These are phyloP conservation scores for Epicoccum sorghinum DNA, from an alignment of 2,329 filamentous ascomycete genomes.

Conservation along the genomic window DNA sequence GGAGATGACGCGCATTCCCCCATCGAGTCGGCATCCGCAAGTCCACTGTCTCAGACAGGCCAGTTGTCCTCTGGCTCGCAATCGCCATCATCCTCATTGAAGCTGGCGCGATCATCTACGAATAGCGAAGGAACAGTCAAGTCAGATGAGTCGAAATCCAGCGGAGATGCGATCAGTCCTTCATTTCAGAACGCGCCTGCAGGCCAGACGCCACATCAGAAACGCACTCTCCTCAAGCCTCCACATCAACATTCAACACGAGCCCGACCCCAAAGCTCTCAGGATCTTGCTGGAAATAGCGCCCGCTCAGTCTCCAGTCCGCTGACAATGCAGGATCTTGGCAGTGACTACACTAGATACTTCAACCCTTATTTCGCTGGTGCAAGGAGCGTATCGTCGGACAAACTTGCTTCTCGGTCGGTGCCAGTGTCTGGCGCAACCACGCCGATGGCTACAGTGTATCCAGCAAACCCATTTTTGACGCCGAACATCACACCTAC, in stretches of 20 bases:
- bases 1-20: neutral
- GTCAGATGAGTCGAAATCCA: conserved; percentile 5
- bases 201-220: neutral
- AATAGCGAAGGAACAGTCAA: conserved; percentile 17
- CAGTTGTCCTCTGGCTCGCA: neutral
- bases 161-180: neutral
- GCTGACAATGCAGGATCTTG: conserved; percentile 39
- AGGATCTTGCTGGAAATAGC: conserved; percentile 22
- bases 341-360: conserved; percentile 45
- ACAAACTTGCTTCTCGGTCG: conserved; percentile 14
- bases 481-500: conserved; percentile 40
- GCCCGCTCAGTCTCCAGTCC: conserved; percentile 23
- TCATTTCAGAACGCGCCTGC: neutral
- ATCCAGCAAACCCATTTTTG: conserved; percentile 32
- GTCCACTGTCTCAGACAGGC: neutral
- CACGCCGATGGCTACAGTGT: conserved; percentile 21
- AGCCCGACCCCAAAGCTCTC: conserved; percentile 23
- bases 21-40: neutral
- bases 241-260: conserved; percentile 23
- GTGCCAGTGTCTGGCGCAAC: conserved; percentile 17
- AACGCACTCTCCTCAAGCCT: conserved; percentile 13
- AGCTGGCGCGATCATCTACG: conserved; percentile 4
- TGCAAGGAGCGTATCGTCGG: conserved; percentile 28
- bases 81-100: conserved; percentile 1
- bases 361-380: conserved; percentile 42